A percentile compares a stretch with the other conserved stretches of the same genome.
These are phyloP conservation scores for Apiospora marii DNA, from an alignment of 2,329 filamentous ascomycete species.

Conservation along the genomic window DNA sequence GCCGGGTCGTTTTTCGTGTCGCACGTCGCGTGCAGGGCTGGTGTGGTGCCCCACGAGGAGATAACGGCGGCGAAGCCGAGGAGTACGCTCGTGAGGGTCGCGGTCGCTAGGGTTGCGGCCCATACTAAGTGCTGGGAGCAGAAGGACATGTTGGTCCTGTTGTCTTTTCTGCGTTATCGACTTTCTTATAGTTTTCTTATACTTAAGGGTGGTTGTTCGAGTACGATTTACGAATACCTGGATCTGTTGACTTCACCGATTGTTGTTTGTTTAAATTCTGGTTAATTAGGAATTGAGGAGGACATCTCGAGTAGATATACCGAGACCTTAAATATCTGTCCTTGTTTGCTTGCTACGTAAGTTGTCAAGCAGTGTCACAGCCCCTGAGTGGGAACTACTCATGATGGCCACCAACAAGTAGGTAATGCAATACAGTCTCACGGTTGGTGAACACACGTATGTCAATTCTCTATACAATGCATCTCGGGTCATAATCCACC, in stretches of 20 bases:
- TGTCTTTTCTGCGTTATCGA: no score
- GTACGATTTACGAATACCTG: no score
- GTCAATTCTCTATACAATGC: background rate
- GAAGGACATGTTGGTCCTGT: background rate
- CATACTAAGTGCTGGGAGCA: constrained; percentile 12
- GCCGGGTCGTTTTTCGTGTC: constrained; percentile 20
- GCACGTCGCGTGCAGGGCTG: constrained; percentile 7
- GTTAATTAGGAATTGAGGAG: no score
- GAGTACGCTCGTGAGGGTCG: constrained; percentile 7
- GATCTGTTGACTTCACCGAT: no score
- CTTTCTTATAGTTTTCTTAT: no score
- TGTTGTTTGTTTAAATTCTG: no score
- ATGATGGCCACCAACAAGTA: background rate
- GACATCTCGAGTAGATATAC: no score
- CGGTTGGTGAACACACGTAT: no score
- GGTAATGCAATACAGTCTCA: no score
- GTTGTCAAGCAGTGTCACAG: background rate
- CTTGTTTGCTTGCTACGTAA: background rate
- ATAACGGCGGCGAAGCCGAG: constrained; percentile 25
- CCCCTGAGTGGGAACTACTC: background rate
- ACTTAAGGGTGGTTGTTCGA: no score
- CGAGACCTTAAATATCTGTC: background rate
- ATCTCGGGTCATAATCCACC: background rate
- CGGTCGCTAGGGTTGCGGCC: background rate
- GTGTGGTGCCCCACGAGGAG: background rate